Conservation (phyloP, 768 basidiomycete genomes). For the Lentinus brumalis region DNA sequence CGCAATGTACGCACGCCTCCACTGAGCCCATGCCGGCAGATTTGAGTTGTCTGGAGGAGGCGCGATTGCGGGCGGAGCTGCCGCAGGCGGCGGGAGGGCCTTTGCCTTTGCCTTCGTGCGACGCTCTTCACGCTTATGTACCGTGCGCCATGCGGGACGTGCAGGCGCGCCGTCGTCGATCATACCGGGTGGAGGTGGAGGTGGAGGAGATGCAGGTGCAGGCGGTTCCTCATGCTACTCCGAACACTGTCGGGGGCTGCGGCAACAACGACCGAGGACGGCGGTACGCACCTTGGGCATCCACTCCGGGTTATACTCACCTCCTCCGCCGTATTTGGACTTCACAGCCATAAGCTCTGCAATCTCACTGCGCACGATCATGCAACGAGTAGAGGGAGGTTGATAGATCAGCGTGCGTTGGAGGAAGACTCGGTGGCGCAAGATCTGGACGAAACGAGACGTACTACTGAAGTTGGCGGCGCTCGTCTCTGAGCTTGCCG, state of each 20-base stretch:
- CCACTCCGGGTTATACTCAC: constrained; percentile 80
- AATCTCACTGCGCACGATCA: constrained; percentile 60
- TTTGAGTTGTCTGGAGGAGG: constrained; percentile 47
- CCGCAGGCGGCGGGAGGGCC: constrained; percentile 30
- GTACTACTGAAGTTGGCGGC: constrained; percentile 57
- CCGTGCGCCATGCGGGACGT: constrained; percentile 73
- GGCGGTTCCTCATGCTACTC: constrained; percentile 31
- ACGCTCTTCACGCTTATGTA: constrained; percentile 63
- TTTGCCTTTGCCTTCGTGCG: constrained; percentile 45
- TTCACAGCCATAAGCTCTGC: constrained; percentile 82
- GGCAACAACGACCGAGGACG: too few species aligned
- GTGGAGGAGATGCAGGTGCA: constrained; percentile 30
- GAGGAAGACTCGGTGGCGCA: not conserved
- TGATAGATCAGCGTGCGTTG: too few species aligned
- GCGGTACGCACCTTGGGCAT: constrained; percentile 49
- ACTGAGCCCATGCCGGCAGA: constrained; percentile 83
- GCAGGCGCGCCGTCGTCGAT: constrained; percentile 50
- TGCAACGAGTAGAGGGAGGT: not conserved
- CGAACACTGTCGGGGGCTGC: too few species aligned
- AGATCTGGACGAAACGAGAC: constrained; percentile 19
- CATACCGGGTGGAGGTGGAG: constrained; percentile 46
- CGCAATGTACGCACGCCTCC: constrained; percentile 62
- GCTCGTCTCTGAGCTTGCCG: constrained; percentile 61
- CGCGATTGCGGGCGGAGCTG: constrained; percentile 39
- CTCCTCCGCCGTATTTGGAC: constrained; percentile 79